phyloP scores from a whole-genome alignment of 805 yeast genomes.

The Zygosaccharomyces kombuchaensis region DNA sequence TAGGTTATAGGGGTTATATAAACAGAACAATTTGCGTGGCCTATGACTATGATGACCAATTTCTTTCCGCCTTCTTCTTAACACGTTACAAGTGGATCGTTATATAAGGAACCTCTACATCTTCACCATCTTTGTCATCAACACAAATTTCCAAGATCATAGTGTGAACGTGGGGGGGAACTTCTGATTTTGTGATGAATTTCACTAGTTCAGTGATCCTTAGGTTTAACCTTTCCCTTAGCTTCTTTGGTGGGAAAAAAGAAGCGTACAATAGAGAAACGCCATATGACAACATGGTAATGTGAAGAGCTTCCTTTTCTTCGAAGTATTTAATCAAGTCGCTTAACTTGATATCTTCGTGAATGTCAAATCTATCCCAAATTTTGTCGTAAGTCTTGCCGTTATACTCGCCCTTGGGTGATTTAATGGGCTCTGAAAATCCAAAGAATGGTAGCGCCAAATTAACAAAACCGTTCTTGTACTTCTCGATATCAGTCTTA shows the following conservation, averaged over 20 bases:
- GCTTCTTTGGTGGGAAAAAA: conserved; percentile 88
- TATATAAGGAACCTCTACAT: conserved; percentile 89
- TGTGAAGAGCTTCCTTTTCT: conserved; percentile 76
- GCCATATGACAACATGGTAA: conserved; percentile 88
- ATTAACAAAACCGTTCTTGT: conserved; percentile 88
- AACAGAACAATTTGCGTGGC: no score
- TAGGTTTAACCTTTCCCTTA: conserved; percentile 68
- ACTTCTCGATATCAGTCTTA: conserved; percentile 71
- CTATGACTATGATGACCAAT: background rate
- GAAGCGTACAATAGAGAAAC: conserved; percentile 87
- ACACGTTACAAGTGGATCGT: conserved; percentile 48
- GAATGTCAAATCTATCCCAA: conserved; percentile 90
- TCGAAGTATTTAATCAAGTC: conserved; percentile 72
- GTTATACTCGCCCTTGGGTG: conserved; percentile 78
- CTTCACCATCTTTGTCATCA: conserved; percentile 90
- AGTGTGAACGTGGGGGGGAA: conserved; percentile 68
- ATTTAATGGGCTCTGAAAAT: conserved; percentile 91
- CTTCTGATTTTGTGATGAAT: conserved; percentile 76
- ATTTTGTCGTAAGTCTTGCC: conserved; percentile 75
- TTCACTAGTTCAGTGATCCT: conserved; percentile 73
- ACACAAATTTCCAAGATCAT: conserved; percentile 87
- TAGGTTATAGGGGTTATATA: no score
- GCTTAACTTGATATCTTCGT: conserved; percentile 71
- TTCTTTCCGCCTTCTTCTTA: background rate
- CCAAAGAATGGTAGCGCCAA: conserved; percentile 95